Evolutionary conservation across 148 eudicot genomes (phyloP), one percentile per base, ranked within the genome.

Genomic region (Vaccinium vitisidaea): DNA sequence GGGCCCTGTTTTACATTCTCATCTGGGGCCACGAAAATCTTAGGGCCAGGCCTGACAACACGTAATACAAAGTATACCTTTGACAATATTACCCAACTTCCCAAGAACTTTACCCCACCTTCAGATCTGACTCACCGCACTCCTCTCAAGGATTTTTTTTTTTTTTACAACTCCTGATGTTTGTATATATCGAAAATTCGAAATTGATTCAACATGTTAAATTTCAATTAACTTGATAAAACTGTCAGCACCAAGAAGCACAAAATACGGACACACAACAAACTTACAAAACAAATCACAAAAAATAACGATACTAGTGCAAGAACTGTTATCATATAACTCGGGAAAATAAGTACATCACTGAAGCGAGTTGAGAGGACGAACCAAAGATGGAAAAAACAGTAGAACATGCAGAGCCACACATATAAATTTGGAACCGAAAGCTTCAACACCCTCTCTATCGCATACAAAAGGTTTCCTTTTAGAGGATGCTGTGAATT

Each of bases 351-450:
- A 3, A 52, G 67, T 8, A 43, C 18, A 8, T 3, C 27, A 81
- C 19, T 12, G 53, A 27, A 75, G 65, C 53, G 49, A 82, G 49
- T 52, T 84, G 77, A 87, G 83, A 80, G 36, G 67, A 87, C 94
- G 83, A 90, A 96, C 99, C 99, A 96, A 76, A 96, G 93, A 87
- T 96, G 99, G 86, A 96, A 96, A 87, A 94, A 91, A 89, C 99
- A 93, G 86, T 96, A 96, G 88, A 96, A 96, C 99, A 96, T 93
- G 95, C 99, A 96, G 87, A 96, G 92, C 99, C 99, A 96, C 49
- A 96, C 99, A 59, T 96, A 96, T 86, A 96, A 89, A 86, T 90
- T 96, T 84, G 99, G 99, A 79, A 96, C 97, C 49, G 99, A 96
- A 82, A 96, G 98, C 92, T 96, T 96, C 90, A 96, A 89, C 85